Base-by-base conservation (phyloP, 2,329 filamentous ascomycete species). In the Aspergillus proliferans region DNA sequence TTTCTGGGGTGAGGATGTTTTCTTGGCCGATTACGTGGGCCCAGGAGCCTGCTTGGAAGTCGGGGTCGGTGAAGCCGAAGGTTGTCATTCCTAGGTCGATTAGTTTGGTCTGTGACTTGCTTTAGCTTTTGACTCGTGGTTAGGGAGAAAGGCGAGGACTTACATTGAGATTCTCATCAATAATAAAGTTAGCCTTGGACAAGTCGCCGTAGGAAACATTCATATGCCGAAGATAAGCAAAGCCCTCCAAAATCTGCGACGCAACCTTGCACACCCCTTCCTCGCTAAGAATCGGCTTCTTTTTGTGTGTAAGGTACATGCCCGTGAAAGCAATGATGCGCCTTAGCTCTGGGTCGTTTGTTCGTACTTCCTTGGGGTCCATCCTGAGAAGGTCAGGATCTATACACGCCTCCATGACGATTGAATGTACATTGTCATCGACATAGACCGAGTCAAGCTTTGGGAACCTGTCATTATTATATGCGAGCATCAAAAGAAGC, bases 371-470 rank as follows among this genome's bases (percentile, higher is more conserved):
- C 10, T 30, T 30, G 0, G 12, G 22, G 7, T 43, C 18, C 3
- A 45, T 30, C 8, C 21, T 18, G 22, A 42, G 21, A 38, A 33
- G 41, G 21, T 44, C 46, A 34, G 55, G 34, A 28, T 63, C 59
- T 18, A 61, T 44, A 30, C 52, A 57, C n/a, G 60, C 51, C 5
- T 53, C 52, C 64, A 66, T 67, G n/a, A 63, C 53, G n/a, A 61
- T 61, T 1, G 58, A 50, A 28, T 54, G 50, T 39, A 51, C 57
- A 3, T 51, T 34, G 6, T 52, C 49, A 46, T 66, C 57, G 7
- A 58, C 49, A 43, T 66, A 66, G 14, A 66, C 58, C 0, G 61
- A 63, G 47, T 65, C 52, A 19, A 67, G 39, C 0, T 14, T 55
- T 2, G 63, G 62, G 38, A 67, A 67, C 12, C 59, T 56, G 14